phyloP scores from a whole-genome alignment of 768 basidiomycete genomes.

The Leccinum rimulosum region DNA sequence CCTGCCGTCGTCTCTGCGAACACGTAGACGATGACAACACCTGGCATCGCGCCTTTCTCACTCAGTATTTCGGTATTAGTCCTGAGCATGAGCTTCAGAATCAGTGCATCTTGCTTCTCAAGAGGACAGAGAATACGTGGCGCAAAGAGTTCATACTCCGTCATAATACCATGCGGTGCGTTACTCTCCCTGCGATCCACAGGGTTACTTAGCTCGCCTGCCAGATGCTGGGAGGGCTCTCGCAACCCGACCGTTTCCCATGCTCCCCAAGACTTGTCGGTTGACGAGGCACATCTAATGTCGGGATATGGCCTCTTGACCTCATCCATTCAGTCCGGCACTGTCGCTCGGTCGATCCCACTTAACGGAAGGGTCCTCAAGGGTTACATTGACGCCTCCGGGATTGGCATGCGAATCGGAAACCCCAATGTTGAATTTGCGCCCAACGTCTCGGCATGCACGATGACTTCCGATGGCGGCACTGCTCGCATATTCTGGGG shows the following conservation, averaged over 20 bases:
- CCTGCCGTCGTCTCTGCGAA: slow-evolving; percentile 49
- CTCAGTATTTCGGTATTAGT: slow-evolving; percentile 60
- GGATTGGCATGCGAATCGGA: slow-evolving; percentile 56
- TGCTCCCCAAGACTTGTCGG: slow-evolving; percentile 55
- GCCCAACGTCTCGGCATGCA: slow-evolving; percentile 61
- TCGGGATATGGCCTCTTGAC: slow-evolving; percentile 54
- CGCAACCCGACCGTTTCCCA: slow-evolving; percentile 60
- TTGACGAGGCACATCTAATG: slow-evolving; percentile 61
- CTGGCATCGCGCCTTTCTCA: slow-evolving; percentile 74
- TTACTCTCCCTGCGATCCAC: neutral
- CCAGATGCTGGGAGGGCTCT: slow-evolving; percentile 70
- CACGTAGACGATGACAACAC: slow-evolving; percentile 79
- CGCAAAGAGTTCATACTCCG: slow-evolving; percentile 64
- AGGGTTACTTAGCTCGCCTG: slow-evolving; percentile 2
- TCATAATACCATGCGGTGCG: slow-evolving; percentile 53
- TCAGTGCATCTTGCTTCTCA: slow-evolving; percentile 47
- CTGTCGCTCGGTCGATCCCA: slow-evolving; percentile 71
- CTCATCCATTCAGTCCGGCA: slow-evolving; percentile 63
- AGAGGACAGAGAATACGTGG: slow-evolving; percentile 62
- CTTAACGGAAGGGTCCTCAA: slow-evolving; percentile 66
- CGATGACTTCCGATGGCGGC: slow-evolving; percentile 58
- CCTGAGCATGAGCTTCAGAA: slow-evolving; percentile 59
- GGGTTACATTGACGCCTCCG: slow-evolving; percentile 67
- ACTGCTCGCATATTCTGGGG: slow-evolving; percentile 76
- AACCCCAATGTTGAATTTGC: slow-evolving; percentile 77